These are phyloP conservation scores for Cyathus striatus DNA, from an alignment of 768 basidiomycete species.

Conservation along the genomic window DNA sequence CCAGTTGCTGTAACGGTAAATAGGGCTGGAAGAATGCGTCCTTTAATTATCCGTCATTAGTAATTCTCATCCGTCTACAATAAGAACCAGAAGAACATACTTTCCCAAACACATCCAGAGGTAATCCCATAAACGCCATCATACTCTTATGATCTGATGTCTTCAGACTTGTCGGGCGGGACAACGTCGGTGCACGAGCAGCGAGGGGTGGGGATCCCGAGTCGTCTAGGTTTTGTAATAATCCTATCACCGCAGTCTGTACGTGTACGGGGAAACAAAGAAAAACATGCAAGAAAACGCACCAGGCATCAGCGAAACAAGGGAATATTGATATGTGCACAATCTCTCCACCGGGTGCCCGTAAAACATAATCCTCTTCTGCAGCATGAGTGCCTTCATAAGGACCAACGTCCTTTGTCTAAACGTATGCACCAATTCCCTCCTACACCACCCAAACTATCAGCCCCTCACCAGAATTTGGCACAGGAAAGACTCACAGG, in stretches of 20 bases:
- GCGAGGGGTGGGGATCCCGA: slow-evolving; percentile 86
- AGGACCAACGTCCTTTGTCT: slow-evolving; percentile 88
- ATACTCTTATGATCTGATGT: slow-evolving; percentile 91
- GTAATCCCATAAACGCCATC: slow-evolving; percentile 90
- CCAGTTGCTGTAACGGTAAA: slow-evolving; percentile 90
- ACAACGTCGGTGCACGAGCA: slow-evolving; percentile 48
- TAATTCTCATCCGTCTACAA: no score
- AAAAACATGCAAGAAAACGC: slow-evolving; percentile 12
- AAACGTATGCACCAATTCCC: slow-evolving; percentile 91
- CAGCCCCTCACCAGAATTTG: no score
- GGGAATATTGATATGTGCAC: slow-evolving; percentile 96
- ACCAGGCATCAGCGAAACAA: slow-evolving; percentile 93
- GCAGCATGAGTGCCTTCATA: slow-evolving; percentile 91
- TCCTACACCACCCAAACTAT: slow-evolving; percentile 49
- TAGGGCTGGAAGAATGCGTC: slow-evolving; percentile 98
- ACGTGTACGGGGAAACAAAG: neutral
- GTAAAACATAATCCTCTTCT: slow-evolving; percentile 94
- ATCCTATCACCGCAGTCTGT: no score
- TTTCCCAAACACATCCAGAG: slow-evolving; percentile 89
- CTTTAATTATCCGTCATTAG: no score
- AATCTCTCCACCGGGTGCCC: slow-evolving; percentile 94
- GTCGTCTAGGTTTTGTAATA: slow-evolving; percentile 87
- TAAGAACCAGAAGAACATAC: slow-evolving; percentile 30
- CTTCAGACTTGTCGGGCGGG: slow-evolving; percentile 70
- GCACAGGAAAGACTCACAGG: slow-evolving; percentile 34